These are phyloP conservation scores for Citrus reticulata DNA, from an alignment of 345 rosid genomes.

Conservation along the genomic window DNA sequence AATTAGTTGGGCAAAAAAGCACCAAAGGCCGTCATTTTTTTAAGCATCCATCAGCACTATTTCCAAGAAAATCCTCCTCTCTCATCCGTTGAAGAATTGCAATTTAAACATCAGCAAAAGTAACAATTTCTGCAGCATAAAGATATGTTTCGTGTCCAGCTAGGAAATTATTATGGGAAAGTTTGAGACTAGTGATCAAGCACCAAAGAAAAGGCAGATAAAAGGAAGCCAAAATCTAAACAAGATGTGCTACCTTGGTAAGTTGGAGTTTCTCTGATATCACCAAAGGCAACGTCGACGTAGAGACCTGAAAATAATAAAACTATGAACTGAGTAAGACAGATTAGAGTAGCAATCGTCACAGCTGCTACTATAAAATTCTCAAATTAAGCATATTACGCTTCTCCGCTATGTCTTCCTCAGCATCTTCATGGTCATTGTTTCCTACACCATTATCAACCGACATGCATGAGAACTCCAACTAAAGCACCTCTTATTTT, in stretches of 20 bases:
- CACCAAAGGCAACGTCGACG: slow-evolving; percentile 76
- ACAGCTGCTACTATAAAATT: slow-evolving; percentile 15
- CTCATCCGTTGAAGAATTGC: not conserved
- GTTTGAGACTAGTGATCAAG: slow-evolving; percentile 6
- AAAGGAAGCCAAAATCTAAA: slow-evolving; percentile 9
- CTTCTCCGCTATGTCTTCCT: slow-evolving; percentile 50
- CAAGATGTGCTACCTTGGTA: slow-evolving; percentile 54
- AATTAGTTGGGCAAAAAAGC: not conserved
- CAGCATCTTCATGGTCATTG: slow-evolving; percentile 36
- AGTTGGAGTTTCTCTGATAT: slow-evolving; percentile 91
- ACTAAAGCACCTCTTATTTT: not conserved
- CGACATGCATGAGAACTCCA: slow-evolving; percentile 7
- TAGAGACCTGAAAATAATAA: slow-evolving; percentile 48
- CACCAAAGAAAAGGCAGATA: not conserved
- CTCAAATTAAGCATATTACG: slow-evolving; percentile 56
- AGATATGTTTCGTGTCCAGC: not conserved
- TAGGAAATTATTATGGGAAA: not conserved
- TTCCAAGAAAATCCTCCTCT: not conserved
- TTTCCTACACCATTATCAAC: slow-evolving; percentile 38
- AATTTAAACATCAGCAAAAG: not conserved
- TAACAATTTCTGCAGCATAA: not conserved
- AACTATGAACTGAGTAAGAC: slow-evolving; percentile 16
- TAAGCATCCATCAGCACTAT: not conserved
- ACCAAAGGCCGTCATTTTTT: not conserved
- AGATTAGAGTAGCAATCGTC: slow-evolving; percentile 10